Conservation (phyloP, 805 yeast genomes). For the Ogataea trehalophila region DNA sequence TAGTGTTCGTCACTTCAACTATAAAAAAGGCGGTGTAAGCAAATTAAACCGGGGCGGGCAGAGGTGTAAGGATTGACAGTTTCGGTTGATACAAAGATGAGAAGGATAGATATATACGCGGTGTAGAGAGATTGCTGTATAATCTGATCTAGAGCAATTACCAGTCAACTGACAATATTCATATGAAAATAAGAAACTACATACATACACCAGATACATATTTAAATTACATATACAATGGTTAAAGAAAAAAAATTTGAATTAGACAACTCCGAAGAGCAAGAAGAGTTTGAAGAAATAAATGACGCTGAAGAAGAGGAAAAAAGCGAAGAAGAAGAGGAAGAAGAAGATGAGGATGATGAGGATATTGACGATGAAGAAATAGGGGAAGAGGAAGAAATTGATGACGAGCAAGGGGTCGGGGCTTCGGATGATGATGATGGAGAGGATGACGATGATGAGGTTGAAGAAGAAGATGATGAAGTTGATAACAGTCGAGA, state of each 20-base stretch:
- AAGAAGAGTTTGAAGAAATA: slow-evolving; percentile 1
- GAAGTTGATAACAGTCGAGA: background rate
- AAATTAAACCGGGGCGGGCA: too few relatives aligned
- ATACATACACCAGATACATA: background rate
- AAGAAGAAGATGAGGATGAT: background rate
- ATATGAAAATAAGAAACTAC: too few relatives aligned
- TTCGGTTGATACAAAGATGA: too few relatives aligned
- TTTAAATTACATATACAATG: background rate
- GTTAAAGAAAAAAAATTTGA: background rate
- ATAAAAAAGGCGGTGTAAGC: too few relatives aligned
- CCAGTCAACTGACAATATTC: too few relatives aligned
- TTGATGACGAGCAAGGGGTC: background rate
- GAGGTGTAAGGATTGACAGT: too few relatives aligned
- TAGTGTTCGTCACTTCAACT: too few relatives aligned
- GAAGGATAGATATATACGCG: too few relatives aligned
- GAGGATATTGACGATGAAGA: background rate
- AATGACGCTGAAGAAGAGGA: slow-evolving; percentile 5
- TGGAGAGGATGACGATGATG: background rate
- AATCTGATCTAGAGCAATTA: too few relatives aligned
- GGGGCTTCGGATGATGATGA: background rate
- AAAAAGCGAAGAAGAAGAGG: slow-evolving; percentile 2
- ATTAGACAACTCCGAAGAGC: slow-evolving; percentile 3
- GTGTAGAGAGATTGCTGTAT: too few relatives aligned
- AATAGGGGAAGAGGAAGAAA: too few relatives aligned
- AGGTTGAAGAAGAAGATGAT: slow-evolving; percentile 1